Percentiles rank a stretch among this genome's conserved stretches.
Conservation (phyloP, 2,329 filamentous ascomycete genomes). For the Metarhizium guizhouense region DNA sequence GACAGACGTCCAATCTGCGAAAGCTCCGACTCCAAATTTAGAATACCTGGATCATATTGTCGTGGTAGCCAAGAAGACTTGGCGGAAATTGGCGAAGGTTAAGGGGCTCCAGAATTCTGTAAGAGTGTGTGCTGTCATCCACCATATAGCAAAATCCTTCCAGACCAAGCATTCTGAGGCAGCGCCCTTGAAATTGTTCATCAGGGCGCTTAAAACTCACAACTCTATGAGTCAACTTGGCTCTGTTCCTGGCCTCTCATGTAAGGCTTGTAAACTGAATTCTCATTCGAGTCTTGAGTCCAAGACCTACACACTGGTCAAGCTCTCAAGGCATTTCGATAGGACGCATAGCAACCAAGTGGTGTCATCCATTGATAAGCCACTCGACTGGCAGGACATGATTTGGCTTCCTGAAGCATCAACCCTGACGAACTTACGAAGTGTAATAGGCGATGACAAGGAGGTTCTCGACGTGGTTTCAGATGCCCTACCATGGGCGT, state of each 20-base stretch:
- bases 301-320: slow-evolving; percentile 44
- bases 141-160: neutral
- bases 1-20: neutral
- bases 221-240: slow-evolving; percentile 45
- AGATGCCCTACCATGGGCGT: slow-evolving; percentile 29
- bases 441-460: slow-evolving; percentile 19
- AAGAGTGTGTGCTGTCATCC: neutral
- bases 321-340: slow-evolving; percentile 52
- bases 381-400: slow-evolving; percentile 40
- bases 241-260: slow-evolving; percentile 32
- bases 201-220: slow-evolving; percentile 46
- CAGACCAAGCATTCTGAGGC: slow-evolving; percentile 45
- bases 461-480: slow-evolving; percentile 25
- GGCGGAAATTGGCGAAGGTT: neutral
- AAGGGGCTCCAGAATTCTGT: neutral
- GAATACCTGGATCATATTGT: neutral
- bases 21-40: neutral
- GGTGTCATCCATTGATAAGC: slow-evolving; percentile 10
- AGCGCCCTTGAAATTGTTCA: slow-evolving; percentile 49
- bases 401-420: slow-evolving; percentile 29
- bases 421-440: slow-evolving; percentile 19
- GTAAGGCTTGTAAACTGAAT: slow-evolving; percentile 39
- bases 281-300: neutral
- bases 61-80: neutral
- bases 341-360: slow-evolving; percentile 26